Percentiles rank a stretch among this genome's conserved stretches.
These are phyloP conservation scores for Zopfia rhizophila DNA, from an alignment of 2,329 filamentous ascomycete genomes.

Conservation along the genomic window DNA sequence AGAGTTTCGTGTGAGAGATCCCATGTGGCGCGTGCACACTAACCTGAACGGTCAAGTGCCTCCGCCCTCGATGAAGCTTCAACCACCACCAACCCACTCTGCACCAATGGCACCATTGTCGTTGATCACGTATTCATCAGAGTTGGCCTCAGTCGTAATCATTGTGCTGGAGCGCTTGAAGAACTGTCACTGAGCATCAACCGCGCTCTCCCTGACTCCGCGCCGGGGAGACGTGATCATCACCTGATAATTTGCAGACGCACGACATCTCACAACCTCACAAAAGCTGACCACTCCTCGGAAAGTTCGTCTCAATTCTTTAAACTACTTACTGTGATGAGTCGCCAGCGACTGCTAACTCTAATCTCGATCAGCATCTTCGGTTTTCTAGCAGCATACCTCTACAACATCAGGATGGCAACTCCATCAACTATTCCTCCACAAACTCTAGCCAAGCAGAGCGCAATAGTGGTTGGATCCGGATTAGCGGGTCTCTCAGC, in stretches of 20 bases:
- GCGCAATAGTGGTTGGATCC: constrained; percentile 71
- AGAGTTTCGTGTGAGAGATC: constrained; percentile 19
- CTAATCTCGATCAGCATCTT: constrained; percentile 1
- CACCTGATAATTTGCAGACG: constrained; percentile 21
- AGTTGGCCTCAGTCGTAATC: no score
- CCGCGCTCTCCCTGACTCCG: no score
- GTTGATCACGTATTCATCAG: no score
- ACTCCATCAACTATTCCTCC: constrained; percentile 11
- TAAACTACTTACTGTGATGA: constrained; percentile 16
- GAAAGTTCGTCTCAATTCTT: no score
- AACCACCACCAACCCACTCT: no score
- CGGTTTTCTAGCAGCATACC: constrained; percentile 2
- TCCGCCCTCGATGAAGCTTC: no score
- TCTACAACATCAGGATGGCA: constrained; percentile 10
- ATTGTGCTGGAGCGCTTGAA: no score
- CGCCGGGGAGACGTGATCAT: constrained; percentile 23
- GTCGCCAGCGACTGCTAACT: constrained; percentile 1
- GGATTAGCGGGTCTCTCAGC: constrained; percentile 72
- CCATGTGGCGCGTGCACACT: constrained; percentile 22
- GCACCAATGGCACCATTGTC: no score
- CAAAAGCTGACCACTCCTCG: not conserved
- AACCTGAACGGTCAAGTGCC: no score
- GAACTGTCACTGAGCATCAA: no score
- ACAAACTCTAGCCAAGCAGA: constrained; percentile 10
- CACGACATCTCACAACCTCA: constrained; percentile 9